These are phyloP conservation scores for Komagataella pastoris DNA, from an alignment of 805 yeast genomes.

Conservation along the genomic window DNA sequence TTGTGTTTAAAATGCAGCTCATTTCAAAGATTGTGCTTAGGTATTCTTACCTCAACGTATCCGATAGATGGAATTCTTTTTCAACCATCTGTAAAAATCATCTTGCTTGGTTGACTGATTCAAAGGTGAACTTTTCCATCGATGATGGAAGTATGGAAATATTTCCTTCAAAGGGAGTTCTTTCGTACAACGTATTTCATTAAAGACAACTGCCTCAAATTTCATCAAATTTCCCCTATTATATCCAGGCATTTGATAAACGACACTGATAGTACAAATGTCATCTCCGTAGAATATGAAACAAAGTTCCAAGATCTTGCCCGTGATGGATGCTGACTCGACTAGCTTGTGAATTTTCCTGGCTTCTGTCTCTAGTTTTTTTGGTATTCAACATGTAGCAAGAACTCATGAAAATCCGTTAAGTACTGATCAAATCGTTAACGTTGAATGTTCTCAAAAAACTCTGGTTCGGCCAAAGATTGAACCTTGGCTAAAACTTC, in stretches of 20 bases:
- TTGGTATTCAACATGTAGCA: neutral
- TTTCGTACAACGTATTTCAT: neutral
- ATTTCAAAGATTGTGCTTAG: neutral
- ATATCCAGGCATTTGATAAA: neutral
- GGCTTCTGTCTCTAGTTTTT: neutral
- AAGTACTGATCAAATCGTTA: neutral
- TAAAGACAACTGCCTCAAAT: neutral
- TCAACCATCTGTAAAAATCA: neutral
- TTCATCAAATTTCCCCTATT: neutral
- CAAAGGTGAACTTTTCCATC: neutral
- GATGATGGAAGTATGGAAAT: neutral
- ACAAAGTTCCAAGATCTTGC: neutral
- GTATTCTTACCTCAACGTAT: neutral
- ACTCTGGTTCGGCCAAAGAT: neutral
- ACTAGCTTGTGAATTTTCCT: too few species aligned
- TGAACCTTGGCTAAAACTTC: neutral
- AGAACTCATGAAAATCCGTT: neutral
- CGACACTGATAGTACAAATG: neutral
- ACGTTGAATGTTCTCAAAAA: neutral
- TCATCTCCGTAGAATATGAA: neutral
- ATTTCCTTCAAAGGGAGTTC: neutral
- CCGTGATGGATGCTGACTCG: neutral
- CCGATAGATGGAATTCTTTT: neutral
- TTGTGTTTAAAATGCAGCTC: neutral
- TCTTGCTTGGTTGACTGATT: neutral